Evolutionary conservation across 2,329 filamentous ascomycete species (phyloP).

Genomic region (Allantophomopsis lycopodina): DNA sequence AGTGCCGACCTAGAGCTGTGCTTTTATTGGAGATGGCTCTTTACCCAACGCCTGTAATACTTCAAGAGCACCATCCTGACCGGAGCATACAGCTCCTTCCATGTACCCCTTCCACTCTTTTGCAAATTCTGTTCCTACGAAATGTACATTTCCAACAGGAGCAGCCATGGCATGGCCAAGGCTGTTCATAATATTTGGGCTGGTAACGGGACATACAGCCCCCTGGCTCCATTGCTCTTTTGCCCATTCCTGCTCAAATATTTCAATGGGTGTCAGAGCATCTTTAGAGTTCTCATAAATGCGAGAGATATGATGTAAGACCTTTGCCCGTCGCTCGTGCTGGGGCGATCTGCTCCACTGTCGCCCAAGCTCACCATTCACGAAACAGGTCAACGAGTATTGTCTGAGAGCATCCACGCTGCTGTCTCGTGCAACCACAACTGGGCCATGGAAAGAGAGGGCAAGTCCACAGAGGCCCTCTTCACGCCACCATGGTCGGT

Average conservation of each 20-base stretch:
- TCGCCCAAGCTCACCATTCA: neutral
- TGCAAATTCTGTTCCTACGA: constrained; percentile 38
- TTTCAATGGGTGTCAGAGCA: neutral
- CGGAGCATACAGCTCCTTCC: constrained; percentile 38
- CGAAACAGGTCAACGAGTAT: neutral
- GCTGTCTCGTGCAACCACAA: constrained; percentile 19
- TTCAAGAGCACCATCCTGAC: constrained; percentile 31
- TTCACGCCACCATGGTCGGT: constrained; percentile 5
- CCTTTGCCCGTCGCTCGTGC: constrained; percentile 14
- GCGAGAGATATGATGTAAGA: constrained; percentile 19
- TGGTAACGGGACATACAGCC: constrained; percentile 17
- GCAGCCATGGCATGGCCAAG: constrained; percentile 14
- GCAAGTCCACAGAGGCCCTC: constrained; percentile 22
- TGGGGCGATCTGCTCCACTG: constrained; percentile 7
- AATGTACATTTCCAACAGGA: constrained; percentile 28
- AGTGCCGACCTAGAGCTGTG: too few species aligned
- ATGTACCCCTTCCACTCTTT: constrained; percentile 42
- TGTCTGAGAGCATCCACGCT: constrained; percentile 15
- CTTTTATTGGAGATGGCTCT: too few species aligned
- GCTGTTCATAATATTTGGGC: constrained; percentile 23
- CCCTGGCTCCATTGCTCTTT: constrained; percentile 14
- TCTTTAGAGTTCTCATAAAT: neutral
- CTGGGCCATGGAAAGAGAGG: constrained; percentile 24
- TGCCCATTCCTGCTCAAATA: constrained; percentile 1
- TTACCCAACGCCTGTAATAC: constrained; percentile 5